phyloP scores from a whole-genome alignment of 345 rosid species.

The Acer saccharum region DNA sequence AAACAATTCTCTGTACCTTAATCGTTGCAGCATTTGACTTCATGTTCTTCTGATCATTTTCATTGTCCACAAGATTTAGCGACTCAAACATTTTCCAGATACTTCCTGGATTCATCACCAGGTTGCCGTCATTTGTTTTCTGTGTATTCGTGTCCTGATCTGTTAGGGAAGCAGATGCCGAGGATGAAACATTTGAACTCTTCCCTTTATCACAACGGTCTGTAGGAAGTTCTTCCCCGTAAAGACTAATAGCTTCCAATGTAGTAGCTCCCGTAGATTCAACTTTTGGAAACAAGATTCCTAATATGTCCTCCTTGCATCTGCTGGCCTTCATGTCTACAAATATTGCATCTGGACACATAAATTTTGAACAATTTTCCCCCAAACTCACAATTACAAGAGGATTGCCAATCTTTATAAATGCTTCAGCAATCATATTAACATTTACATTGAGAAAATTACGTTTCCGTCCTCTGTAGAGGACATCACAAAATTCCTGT shows the following conservation, averaged over 20 bases:
- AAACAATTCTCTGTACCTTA: constrained; percentile 17
- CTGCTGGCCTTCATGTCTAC: constrained; percentile 32
- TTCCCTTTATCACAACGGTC: constrained; percentile 4
- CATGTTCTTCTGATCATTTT: not conserved
- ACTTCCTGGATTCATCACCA: not conserved
- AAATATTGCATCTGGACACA: constrained; percentile 25
- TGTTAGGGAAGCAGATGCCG: not conserved
- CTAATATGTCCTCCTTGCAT: constrained; percentile 22
- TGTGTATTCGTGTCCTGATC: not conserved
- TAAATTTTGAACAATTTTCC: not conserved
- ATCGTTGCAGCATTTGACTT: not conserved
- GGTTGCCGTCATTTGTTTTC: not conserved
- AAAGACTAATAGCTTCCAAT: not conserved
- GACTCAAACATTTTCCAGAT: constrained; percentile 22
- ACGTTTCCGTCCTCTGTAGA: not conserved
- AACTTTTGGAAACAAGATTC: constrained; percentile 23
- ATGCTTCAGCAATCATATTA: constrained; percentile 28
- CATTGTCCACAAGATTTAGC: not conserved
- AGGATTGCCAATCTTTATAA: constrained; percentile 32
- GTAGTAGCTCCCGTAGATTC: not conserved
- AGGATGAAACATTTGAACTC: constrained; percentile 3
- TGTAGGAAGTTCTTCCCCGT: not conserved
- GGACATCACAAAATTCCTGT: constrained; percentile 9
- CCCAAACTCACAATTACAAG: constrained; percentile 27
- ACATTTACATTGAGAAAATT: not conserved